phyloP scores from a whole-genome alignment of 176 grass and related monocot species.

The Carex myosuroides region DNA sequence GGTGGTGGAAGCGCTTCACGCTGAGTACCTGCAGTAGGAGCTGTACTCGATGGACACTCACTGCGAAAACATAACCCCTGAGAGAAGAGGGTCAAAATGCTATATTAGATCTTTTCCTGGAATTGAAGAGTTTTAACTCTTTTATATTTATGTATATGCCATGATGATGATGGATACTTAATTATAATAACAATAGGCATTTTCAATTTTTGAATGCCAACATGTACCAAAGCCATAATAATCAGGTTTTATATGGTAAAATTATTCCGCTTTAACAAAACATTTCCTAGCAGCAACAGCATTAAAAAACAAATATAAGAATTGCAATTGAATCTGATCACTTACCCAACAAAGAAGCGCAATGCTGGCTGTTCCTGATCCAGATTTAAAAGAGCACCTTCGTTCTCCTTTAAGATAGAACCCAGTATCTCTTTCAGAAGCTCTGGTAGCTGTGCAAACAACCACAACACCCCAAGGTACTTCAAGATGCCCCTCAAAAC shows the following conservation, averaged over 20 bases:
- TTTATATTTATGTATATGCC: not conserved
- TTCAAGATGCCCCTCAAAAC: slow-evolving; percentile 95
- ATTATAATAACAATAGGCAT: not conserved
- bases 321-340: not conserved
- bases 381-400: slow-evolving; percentile 96
- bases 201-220: not conserved
- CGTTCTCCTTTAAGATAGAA: slow-evolving; percentile 97
- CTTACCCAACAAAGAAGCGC: slow-evolving; percentile 97
- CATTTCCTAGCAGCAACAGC: not conserved
- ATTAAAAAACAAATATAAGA: not conserved
- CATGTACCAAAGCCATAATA: not conserved
- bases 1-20: slow-evolving; percentile 94
- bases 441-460: slow-evolving; percentile 97
- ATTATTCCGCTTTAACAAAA: not conserved
- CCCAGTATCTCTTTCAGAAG: slow-evolving; percentile 97
- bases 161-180: not conserved
- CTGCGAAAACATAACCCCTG: slow-evolving; percentile 98
- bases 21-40: slow-evolving; percentile 93
- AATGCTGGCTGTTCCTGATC: slow-evolving; percentile 98
- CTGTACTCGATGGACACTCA: slow-evolving; percentile 93
- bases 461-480: slow-evolving; percentile 98
- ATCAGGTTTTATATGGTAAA: not conserved
- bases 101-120: not conserved
- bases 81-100: slow-evolving; percentile 14
- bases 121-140: not conserved